Conservation (phyloP, 495 filamentous ascomycete species). For the Staphylotrichum tortipilum region DNA sequence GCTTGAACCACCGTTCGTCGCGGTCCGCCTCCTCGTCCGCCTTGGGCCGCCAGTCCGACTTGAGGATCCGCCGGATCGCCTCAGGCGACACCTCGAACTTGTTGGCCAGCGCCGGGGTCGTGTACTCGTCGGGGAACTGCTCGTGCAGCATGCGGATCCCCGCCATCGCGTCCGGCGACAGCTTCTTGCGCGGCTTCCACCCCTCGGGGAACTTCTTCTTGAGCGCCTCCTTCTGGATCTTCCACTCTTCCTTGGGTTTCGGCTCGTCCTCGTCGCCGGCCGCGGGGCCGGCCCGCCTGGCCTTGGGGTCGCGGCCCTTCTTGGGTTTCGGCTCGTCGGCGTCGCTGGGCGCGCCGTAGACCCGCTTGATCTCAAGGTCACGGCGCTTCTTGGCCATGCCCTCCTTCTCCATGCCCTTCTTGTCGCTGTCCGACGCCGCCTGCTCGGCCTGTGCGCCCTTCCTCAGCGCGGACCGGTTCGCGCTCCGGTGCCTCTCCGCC, state of each 20-base stretch:
- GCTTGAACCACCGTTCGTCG: conserved; percentile 63
- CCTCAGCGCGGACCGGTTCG: too few relatives aligned
- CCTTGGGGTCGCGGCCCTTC: too few relatives aligned
- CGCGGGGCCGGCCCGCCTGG: too few relatives aligned
- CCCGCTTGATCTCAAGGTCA: too few relatives aligned
- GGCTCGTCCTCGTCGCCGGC: not conserved
- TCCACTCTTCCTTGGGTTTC: conserved; percentile 12
- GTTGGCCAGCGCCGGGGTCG: conserved; percentile 61
- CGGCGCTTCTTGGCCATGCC: too few relatives aligned
- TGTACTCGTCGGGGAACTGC: conserved; percentile 65
- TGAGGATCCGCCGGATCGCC: conserved; percentile 76
- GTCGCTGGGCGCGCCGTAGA: too few relatives aligned
- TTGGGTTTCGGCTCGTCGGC: too few relatives aligned
- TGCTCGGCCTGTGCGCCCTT: too few relatives aligned
- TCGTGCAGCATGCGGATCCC: conserved; percentile 74
- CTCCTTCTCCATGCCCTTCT: too few relatives aligned
- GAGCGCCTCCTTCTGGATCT: conserved; percentile 21
- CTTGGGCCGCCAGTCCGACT: conserved; percentile 69
- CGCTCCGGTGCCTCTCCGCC: too few relatives aligned
- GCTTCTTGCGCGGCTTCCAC: conserved; percentile 74
- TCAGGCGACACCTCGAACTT: conserved; percentile 82
- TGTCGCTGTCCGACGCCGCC: too few relatives aligned
- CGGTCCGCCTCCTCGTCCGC: conserved; percentile 53
- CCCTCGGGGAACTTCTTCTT: conserved; percentile 56
- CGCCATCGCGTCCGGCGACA: conserved; percentile 84